These are phyloP conservation scores for Stagonosporopsis vannaccii DNA, from an alignment of 2,329 filamentous ascomycete genomes.

Conservation along the genomic window DNA sequence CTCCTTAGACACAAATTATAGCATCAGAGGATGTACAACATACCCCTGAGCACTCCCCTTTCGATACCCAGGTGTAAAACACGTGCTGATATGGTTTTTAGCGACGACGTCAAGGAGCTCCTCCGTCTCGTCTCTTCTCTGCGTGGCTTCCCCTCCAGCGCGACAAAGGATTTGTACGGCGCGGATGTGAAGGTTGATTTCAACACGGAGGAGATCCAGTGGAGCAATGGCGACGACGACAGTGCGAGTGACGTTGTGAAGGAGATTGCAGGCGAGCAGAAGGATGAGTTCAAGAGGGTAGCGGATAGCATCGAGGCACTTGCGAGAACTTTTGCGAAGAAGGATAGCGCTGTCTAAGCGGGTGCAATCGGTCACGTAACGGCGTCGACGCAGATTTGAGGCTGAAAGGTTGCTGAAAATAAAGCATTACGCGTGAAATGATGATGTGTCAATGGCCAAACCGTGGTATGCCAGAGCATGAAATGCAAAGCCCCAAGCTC, in stretches of 20 bases:
- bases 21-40: too few relatives aligned
- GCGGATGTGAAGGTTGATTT: slow-evolving; percentile 50
- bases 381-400: not conserved
- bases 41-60: too few relatives aligned
- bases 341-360: slow-evolving; percentile 45
- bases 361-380: not conserved
- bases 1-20: not conserved
- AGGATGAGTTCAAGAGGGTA: slow-evolving; percentile 54
- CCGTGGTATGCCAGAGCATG: not conserved
- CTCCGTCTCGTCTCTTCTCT: slow-evolving; percentile 47
- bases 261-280: slow-evolving; percentile 51
- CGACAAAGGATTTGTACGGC: slow-evolving; percentile 51
- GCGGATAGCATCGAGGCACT: slow-evolving; percentile 53
- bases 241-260: slow-evolving; percentile 38
- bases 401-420: not conserved
- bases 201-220: slow-evolving; percentile 54
- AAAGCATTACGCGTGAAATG: not conserved
- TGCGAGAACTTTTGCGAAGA: slow-evolving; percentile 51
- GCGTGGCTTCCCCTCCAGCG: slow-evolving; percentile 51
- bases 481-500: not conserved
- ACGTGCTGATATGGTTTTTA: not conserved
- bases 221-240: slow-evolving; percentile 51
- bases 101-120: slow-evolving; percentile 53
- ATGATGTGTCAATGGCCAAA: not conserved
- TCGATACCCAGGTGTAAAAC: too few relatives aligned